Percentiles rank a stretch among this genome's conserved stretches.
phyloP scores from a whole-genome alignment of 106 monocot species.

The Apostasia shenzhenica region DNA sequence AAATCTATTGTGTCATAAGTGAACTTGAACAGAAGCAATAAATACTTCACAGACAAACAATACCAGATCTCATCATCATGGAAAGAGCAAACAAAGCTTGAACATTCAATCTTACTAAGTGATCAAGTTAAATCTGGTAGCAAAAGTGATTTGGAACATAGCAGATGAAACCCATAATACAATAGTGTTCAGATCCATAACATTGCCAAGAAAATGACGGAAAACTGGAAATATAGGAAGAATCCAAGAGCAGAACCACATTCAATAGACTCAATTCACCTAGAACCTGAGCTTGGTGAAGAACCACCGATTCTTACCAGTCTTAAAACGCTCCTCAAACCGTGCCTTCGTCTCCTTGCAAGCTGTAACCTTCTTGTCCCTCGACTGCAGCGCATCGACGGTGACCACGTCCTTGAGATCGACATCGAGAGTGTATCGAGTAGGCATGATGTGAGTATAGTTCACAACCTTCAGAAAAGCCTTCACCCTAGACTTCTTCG shows the following conservation, averaged over 20 bases:
- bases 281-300: slow-evolving; percentile 55
- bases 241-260: neutral
- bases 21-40: too few species aligned
- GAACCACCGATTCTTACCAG: slow-evolving; percentile 64
- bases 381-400: slow-evolving; percentile 30
- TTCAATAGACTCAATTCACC: neutral
- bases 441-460: slow-evolving; percentile 66
- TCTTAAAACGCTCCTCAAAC: slow-evolving; percentile 65
- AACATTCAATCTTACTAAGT: too few species aligned
- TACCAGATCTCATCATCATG: too few species aligned
- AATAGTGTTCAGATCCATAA: too few species aligned
- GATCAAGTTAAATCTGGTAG: too few species aligned
- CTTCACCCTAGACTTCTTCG: slow-evolving; percentile 46
- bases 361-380: slow-evolving; percentile 46
- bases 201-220: too few species aligned
- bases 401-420: slow-evolving; percentile 53
- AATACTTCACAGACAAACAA: too few species aligned
- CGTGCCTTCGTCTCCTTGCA: slow-evolving; percentile 43
- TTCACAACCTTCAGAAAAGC: slow-evolving; percentile 61
- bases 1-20: too few species aligned
- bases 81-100: too few species aligned
- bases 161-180: too few species aligned
- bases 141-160: too few species aligned
- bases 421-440: slow-evolving; percentile 53
- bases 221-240: too few species aligned